Base-by-base conservation (phyloP, 176 grass and related monocot species). In the Triticum urartu region DNA sequence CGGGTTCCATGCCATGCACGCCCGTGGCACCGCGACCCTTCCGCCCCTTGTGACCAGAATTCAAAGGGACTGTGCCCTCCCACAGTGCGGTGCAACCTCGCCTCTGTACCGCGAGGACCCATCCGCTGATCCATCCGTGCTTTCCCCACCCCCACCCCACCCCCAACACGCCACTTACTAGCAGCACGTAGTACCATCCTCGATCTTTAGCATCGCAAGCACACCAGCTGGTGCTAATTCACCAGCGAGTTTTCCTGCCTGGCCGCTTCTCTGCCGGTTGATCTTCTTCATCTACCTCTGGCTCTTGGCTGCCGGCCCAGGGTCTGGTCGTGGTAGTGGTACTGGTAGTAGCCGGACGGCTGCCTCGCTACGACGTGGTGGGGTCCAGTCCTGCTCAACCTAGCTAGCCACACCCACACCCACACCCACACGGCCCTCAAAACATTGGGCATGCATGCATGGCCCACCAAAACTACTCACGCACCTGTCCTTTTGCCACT, bases 1-100 rank as follows among this genome's bases (percentile, higher is more conserved):
- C 85, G 79, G 72, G 85, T 81, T 87, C 89, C 89, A 88, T 84
- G 89, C 89, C 89, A 88, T 84, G 89, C 89, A 84, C 85, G 81
- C 89, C 89, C 85, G 85, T 91, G 85, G 85, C 85, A 91, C 81
- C 79, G 73, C 84, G 77, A 75, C 85, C 68, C 28, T 74, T 42
- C 65, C 78, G 45, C 68, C 81, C 28, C 85, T 81, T 25, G 90
- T 91, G 90, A 88, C 90, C 90, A 82, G 86, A 91, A 91, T 91
- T 91, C 86, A 91, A 91, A 88, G 86, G 81, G 13, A 88, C 90
- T 91, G 90, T 91, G 79, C 52, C 69, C 62, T 82, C 28, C 52
- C 58, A 91, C 82, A 88, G 86, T 91, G 78, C 81, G 56, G 76
- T 79, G 82, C 48, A 85, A 88, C 86, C 85, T 87, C 76, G 67